Base-by-base conservation (phyloP, 306 rosid species). In the Hippophae rhamnoides region DNA sequence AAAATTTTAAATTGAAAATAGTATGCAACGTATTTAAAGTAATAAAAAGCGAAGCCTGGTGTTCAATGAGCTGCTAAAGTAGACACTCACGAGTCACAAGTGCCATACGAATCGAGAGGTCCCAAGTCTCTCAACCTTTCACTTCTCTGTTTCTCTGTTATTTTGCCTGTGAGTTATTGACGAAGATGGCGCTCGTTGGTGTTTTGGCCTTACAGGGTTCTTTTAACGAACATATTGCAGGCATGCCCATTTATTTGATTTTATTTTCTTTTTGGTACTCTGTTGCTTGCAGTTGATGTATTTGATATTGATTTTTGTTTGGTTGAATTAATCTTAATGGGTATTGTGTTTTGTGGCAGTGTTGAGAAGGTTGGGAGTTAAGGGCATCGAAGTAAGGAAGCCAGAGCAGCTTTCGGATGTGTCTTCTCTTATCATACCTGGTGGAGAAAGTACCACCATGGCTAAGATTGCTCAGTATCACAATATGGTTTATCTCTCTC, bases 401-500 rank as follows among this genome's bases (percentile, higher is more conserved):
- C 89, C 96, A 1, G 96, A 85, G 65, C 99, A 92, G 70, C 99
- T 92, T 72, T 78, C 61, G 12, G 63, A 48, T 5, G 78, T 92
- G n/a, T 61, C 73, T 14, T 88, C 99, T 12, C 83, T 92, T 13
- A 92, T 92, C 63, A 85, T 92, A 56, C 99, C 99, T 3, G 99
- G 99, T 13, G 99, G 99, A 61, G 96, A 92, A 64, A 92, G 99
- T 68, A 92, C 99, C 70, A 83, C 95, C 67, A 92, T 92, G 99
- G 96, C 96, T 52, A 92, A 85, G 82, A 86, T 92, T 11, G 99
- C 99, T 6, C 82, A 85, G 74, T 84, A 62, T 69, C 94, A 85
- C 82, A 88, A 92, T 60, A 71, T 92, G 83, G 96, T 71, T n/a
- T 62, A 60, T 46, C 60, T 46, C 47, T 13, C 7, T 56, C 13